Evolutionary conservation across 2,329 filamentous ascomycete species (phyloP).

Genomic region (Microdochium bolleyi): DNA sequence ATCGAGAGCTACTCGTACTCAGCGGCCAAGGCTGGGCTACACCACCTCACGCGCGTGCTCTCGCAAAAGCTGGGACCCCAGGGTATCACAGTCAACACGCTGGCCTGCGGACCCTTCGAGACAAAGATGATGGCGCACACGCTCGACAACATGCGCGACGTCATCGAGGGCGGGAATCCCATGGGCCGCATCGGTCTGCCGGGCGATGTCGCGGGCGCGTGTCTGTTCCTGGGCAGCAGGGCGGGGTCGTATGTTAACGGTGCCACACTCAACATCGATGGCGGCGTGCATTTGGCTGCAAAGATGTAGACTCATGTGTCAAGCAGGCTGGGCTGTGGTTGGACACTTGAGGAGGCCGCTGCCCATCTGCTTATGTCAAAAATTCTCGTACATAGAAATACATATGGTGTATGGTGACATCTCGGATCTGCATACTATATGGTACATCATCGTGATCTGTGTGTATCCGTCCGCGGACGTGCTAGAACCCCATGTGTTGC

Average conservation of each 20-base stretch:
- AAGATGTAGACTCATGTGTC: constrained; percentile 36
- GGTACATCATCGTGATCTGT: too few species aligned
- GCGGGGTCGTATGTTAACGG: constrained; percentile 63
- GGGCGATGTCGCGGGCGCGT: constrained; percentile 63
- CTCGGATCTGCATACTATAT: too few species aligned
- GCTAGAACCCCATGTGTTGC: not conserved
- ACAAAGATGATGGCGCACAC: constrained; percentile 62
- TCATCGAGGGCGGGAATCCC: constrained; percentile 51
- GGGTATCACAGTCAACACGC: constrained; percentile 56
- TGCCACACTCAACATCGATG: constrained; percentile 55
- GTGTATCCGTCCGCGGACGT: too few species aligned
- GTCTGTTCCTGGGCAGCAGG: constrained; percentile 59
- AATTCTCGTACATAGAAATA: too few species aligned
- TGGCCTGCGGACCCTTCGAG: constrained; percentile 65
- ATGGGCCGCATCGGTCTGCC: constrained; percentile 59
- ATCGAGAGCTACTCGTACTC: constrained; percentile 54
- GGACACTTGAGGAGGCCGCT: too few species aligned
- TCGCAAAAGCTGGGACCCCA: constrained; percentile 51
- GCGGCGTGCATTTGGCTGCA: constrained; percentile 37
- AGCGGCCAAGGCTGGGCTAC: constrained; percentile 55
- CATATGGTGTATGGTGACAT: too few species aligned
- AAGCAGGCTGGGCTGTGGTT: too few species aligned
- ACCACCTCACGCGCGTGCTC: constrained; percentile 53
- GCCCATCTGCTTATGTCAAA: too few species aligned
- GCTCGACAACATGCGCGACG: constrained; percentile 44